Evolutionary conservation across 768 basidiomycete genomes (phyloP), one percentile per base, ranked within the genome.

Genomic region (Boletus rubescentipes): DNA sequence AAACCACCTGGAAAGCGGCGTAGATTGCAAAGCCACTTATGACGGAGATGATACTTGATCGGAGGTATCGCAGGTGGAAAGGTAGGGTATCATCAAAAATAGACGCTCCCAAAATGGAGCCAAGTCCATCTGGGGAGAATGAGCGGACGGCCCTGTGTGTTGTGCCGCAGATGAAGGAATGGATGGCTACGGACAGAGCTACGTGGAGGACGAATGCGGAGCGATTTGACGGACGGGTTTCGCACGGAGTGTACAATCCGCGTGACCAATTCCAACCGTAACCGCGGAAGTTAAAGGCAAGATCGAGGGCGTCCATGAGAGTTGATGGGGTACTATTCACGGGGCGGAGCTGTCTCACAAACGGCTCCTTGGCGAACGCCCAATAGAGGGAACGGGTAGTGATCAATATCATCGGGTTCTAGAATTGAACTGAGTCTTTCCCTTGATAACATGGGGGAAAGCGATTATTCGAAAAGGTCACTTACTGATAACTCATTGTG

Each of bases 111-210:
- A 23, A 35, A 34, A 29, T 18, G 39, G 21, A 41, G 14, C 49
- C 49, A 4, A 50, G 40, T 41, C 49, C 49, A 4, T 29, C 40
- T 23, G 49, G 49, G 16, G 49, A 50, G 15, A 50, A 50, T 18
- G 49, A 42, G 18, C 40, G 23, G 16, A 50, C 6, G 11, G 49
- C 49, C 14, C 23, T 34, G 16, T 42, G 40, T 12, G 21, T 18
- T 35, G 14, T 50, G 5, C 49, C 40, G 32, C 49, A 50, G 10
- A 50, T 35, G 39, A 50, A 34, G 14, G 32, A 23, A 10, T 50
- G 40, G 8, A 15, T 23, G 16, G 14, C 40, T 16, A 32, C 31
- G 20, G 49, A 50, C 2, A 50, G 40, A 34, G n/a, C 23, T 2
- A 34, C 40, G 14, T 42, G 32, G 21, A 14, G 23, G 32, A 50